Percentiles rank a stretch among this genome's conserved stretches.
phyloP scores from a whole-genome alignment of 2,329 filamentous ascomycete genomes.

The Chaetothyriales sp. region DNA sequence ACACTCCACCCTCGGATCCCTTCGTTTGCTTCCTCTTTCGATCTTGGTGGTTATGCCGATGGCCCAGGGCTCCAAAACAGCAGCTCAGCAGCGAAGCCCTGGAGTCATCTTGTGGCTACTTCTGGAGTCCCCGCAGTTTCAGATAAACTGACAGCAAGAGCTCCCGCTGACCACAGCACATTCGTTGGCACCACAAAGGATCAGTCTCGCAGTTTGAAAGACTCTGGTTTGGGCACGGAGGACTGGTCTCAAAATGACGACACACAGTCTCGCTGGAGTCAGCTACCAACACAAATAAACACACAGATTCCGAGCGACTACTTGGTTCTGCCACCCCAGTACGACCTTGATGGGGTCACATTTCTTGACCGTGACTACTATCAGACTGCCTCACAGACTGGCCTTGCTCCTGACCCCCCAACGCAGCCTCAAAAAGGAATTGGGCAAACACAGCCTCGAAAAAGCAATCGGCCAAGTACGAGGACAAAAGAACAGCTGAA shows the following conservation, averaged over 20 bases:
- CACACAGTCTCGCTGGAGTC: not conserved
- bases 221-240: not conserved
- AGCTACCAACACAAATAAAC: not conserved
- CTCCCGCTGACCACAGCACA: not conserved
- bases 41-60: not conserved
- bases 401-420: not conserved
- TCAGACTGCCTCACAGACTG: not conserved
- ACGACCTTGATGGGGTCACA: not conserved
- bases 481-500: not conserved
- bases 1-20: not conserved
- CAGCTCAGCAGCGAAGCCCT: not conserved
- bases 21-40: not conserved
- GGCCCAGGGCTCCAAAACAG: not conserved
- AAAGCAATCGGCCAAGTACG: not conserved
- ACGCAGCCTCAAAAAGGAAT: not conserved
- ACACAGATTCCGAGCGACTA: not conserved
- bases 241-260: not conserved
- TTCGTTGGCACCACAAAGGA: not conserved
- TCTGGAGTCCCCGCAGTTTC: not conserved
- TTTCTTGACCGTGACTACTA: not conserved
- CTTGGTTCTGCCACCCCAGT: not conserved
- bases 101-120: not conserved
- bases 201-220: not conserved
- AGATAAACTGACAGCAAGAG: not conserved
- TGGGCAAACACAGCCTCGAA: not conserved